These are phyloP conservation scores for Sarocladium kiliense DNA, from an alignment of 2,329 filamentous ascomycete species.

Conservation along the genomic window DNA sequence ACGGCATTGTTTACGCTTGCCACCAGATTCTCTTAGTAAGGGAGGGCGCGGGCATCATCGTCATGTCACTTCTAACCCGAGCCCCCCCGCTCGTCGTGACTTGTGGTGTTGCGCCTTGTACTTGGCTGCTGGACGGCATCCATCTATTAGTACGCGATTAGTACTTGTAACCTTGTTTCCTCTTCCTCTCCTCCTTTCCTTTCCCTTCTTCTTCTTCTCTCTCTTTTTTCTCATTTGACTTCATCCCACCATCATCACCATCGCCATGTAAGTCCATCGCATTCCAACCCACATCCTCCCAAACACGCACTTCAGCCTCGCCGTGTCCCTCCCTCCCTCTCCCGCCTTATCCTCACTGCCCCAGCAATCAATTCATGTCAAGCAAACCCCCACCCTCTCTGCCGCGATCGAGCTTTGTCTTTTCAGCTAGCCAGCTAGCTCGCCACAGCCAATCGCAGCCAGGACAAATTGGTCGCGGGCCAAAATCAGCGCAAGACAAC, in stretches of 20 bases:
- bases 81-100: no score
- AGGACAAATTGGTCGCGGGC: background rate
- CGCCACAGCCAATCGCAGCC: background rate
- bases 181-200: background rate
- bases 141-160: background rate
- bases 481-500: background rate
- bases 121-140: background rate
- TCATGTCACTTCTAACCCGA: no score
- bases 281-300: background rate
- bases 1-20: constrained; percentile 1
- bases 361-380: background rate
- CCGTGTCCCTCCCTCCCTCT: background rate
- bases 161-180: constrained; percentile 2
- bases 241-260: background rate
- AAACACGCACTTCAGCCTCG: background rate
- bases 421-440: no score
- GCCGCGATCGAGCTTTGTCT: background rate
- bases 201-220: background rate
- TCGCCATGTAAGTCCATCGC: background rate
- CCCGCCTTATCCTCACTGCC: background rate
- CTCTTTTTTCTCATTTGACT: background rate
- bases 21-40: constrained; percentile 4
- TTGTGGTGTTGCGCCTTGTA: no score
- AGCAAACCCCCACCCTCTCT: background rate
- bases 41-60: background rate